Evolutionary conservation across 768 basidiomycete genomes (phyloP).

Genomic region (Rhizopogon sp.): DNA sequence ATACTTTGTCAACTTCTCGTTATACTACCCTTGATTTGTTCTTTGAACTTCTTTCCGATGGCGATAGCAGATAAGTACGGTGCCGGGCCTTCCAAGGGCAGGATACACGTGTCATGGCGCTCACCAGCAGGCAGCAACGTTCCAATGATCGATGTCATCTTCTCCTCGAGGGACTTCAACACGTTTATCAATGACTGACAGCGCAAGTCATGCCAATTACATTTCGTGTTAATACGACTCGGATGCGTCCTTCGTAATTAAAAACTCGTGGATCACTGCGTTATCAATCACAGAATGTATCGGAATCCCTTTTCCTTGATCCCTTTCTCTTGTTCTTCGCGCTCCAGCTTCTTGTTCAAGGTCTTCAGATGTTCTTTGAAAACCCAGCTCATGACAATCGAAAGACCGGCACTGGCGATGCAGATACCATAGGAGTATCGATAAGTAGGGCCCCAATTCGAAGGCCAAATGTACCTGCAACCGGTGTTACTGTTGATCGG

Average conservation of each 20-base stretch:
- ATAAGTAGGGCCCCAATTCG: slow-evolving; percentile 67
- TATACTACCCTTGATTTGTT: no score
- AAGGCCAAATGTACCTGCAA: slow-evolving; percentile 61
- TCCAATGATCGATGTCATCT: neutral
- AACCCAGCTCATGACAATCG: slow-evolving; percentile 45
- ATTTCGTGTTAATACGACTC: neutral
- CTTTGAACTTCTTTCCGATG: neutral
- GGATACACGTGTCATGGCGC: neutral
- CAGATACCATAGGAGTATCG: slow-evolving; percentile 70
- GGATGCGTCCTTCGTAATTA: neutral
- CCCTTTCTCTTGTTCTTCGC: slow-evolving; percentile 37
- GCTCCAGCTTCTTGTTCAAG: slow-evolving; percentile 36
- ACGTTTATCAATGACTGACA: neutral
- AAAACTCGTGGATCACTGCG: neutral
- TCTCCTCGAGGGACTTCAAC: neutral
- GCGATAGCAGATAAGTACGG: no score
- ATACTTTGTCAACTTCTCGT: no score
- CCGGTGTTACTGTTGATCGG: neutral
- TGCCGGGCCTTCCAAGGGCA: no score
- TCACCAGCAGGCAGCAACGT: neutral
- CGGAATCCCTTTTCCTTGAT: slow-evolving; percentile 39
- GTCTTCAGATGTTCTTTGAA: slow-evolving; percentile 39
- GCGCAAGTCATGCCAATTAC: neutral
- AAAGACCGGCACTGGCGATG: slow-evolving; percentile 48
- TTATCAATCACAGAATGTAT: slow-evolving; percentile 39